Base-by-base conservation (phyloP, 208 protist species). In the Crithidia thermophila region DNA sequence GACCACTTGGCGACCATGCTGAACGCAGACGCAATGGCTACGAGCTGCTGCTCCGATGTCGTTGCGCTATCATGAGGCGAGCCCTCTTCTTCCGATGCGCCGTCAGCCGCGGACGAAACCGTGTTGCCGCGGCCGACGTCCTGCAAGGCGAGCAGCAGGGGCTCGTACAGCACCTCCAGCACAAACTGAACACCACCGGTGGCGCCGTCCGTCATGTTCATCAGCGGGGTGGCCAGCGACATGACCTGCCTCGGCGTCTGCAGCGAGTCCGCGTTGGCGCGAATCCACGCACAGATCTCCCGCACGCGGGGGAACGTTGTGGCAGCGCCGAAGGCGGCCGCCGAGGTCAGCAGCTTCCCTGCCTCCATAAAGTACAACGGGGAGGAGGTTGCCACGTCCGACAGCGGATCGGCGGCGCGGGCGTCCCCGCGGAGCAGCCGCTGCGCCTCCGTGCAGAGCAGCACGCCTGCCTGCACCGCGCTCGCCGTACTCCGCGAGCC, bases 161-260 rank as follows among this genome's bases (percentile, higher is more conserved):
- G 86, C 40, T 57, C 74, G 52, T 76, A 74, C 30, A 95, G 77
- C 30, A 74, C 72, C 30, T 65, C 56, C 25, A 81, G 49, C 6
- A 95, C 62, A 71, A 94, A 88, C 10, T 36, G 25, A 39, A 68
- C 33, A 4, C 90, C 90, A 10, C 59, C 57, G 3, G 72, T 82
- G 10, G 55, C 61, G 13, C 90, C 90, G 50, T 96, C 90, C 27
- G 36, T 47, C 23, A 96, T 52, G 62, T 79, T 86, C 1, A 90
- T 18, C 42, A 96, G 52, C 3, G 90, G 90, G 67, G 77, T 85
- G 23, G 72, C 72, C 11, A 94, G 73, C 5, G 90, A 96, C 84
- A 94, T 94, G 27, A 96, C 68, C 53, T 93, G 87, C 31, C 87
- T 78, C 21, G 81, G 64, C 5, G 84, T 87, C 20, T 34, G 57